A percentile compares a stretch with the other conserved stretches of the same genome.
These are phyloP conservation scores for Fusarium buharicum DNA, from an alignment of 2,329 filamentous ascomycete species.

Conservation along the genomic window DNA sequence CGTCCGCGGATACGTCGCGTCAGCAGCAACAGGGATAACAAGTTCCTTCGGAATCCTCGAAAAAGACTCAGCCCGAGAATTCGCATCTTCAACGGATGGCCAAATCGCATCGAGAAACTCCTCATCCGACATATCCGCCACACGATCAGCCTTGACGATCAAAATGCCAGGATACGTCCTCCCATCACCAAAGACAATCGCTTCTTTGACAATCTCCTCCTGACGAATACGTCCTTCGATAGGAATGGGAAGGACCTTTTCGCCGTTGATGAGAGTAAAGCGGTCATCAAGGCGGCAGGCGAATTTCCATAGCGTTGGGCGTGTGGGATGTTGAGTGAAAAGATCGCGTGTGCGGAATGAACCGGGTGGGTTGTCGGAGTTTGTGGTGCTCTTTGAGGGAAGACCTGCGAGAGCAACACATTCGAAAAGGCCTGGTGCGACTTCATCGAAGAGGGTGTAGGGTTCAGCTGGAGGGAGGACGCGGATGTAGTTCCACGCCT, in stretches of 20 bases:
- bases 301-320: conserved; percentile 58
- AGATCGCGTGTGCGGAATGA: conserved; percentile 59
- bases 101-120: conserved; percentile 61
- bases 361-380: conserved; percentile 56
- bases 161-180: conserved; percentile 63
- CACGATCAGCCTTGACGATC: conserved; percentile 61
- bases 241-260: conserved; percentile 58
- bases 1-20: conserved; percentile 58
- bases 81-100: conserved; percentile 62
- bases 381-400: conserved; percentile 49
- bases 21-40: conserved; percentile 58
- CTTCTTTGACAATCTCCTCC: conserved; percentile 63
- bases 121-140: conserved; percentile 53
- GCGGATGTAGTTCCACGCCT: conserved; percentile 47
- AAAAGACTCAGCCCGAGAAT: conserved; percentile 62
- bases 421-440: conserved; percentile 49
- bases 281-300: conserved; percentile 58
- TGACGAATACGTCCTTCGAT: conserved; percentile 66
- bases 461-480: conserved; percentile 46
- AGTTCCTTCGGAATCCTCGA: conserved; percentile 64
- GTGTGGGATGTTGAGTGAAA: conserved; percentile 55
- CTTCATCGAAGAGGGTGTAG: conserved; percentile 45
- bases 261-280: conserved; percentile 59
- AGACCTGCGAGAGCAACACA: conserved; percentile 53
- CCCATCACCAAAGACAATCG: conserved; percentile 66